Percentiles rank a stretch among this genome's conserved stretches.
phyloP scores from a whole-genome alignment of 1,139 yeast genomes.

The Taiozyma sp. region DNA sequence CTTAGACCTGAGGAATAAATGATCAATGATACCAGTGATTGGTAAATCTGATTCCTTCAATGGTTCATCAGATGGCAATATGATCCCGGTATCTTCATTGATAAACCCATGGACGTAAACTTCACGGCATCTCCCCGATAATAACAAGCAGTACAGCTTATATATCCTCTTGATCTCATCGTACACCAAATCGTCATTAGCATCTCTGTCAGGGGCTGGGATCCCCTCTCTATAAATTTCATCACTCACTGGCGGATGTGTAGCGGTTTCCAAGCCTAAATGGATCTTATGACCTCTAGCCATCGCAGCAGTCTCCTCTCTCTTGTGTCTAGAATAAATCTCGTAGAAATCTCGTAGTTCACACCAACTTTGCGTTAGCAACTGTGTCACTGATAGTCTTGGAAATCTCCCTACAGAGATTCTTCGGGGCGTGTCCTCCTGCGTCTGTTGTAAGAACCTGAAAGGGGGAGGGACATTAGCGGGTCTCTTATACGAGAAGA shows the following conservation, averaged over 20 bases:
- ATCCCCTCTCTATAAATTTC: constrained; percentile 15
- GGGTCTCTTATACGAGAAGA: constrained; percentile 1
- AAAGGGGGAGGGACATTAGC: constrained; percentile 5
- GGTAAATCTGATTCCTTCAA: constrained; percentile 30
- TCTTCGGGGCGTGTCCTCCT: neutral
- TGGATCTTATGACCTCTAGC: constrained; percentile 39
- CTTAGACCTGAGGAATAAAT: constrained; percentile 29
- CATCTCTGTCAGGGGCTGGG: constrained; percentile 24
- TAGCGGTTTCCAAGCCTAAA: constrained; percentile 34
- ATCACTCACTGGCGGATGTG: constrained; percentile 33
- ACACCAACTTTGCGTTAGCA: constrained; percentile 48
- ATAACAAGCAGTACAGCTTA: constrained; percentile 26
- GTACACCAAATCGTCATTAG: constrained; percentile 7
- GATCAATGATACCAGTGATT: constrained; percentile 63
- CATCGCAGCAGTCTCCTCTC: constrained; percentile 32
- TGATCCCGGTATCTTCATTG: constrained; percentile 26
- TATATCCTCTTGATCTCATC: constrained; percentile 23
- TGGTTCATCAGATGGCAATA: constrained; percentile 22
- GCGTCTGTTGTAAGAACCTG: constrained; percentile 1
- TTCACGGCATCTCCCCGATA: constrained; percentile 55
- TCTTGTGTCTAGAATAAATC: constrained; percentile 35
- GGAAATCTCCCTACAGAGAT: constrained; percentile 22
- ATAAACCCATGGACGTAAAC: constrained; percentile 51
- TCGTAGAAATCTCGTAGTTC: constrained; percentile 43
- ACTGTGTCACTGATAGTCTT: constrained; percentile 42